Evolutionary conservation across 169 alveolate species (phyloP), one percentile per base, ranked within the genome.

Genomic region (Theileria luwenshuni): DNA sequence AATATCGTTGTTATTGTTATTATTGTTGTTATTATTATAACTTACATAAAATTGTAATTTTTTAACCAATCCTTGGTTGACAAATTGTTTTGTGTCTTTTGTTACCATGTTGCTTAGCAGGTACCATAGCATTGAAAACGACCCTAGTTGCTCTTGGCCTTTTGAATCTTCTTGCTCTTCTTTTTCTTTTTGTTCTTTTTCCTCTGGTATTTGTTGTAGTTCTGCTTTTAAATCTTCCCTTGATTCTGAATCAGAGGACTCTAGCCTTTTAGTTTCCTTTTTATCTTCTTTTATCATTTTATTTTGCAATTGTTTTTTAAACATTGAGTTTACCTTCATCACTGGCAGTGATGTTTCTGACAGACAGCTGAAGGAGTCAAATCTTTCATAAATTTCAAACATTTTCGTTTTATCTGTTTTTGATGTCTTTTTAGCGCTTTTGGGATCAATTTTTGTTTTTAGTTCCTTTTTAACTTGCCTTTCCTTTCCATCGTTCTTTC

Each of bases 51-150:
- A 23, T 33, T 13, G 38, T 51, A 63, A 28, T 51, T 54, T 63
- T 10, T 30, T 0, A 19, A 23, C 49, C 0, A 28, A 28, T 19
- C 85, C 85, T 3, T 63, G 15, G 49, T 67, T 48, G 3, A 76
- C 58, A 15, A 54, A 76, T 52, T 67, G 79, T 8, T 74, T 58
- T 2, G 85, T 76, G 17, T 15, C 49, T 27, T 33, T 28, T 27
- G 85, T 76, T 19, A 76, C 25, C 60, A 69, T 51, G 42, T 73
- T 76, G 61, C 85, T 76, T 58, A 76, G 73, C 47, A 74, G 56
- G 58, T 76, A 76, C 85, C 85, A 76, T 25, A 76, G 48, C 10
- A 56, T 51, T 17, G 85, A 76, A 30, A 76, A 76, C 13, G 59
- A n/a, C 32, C 72, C 69, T 54, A 76, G 52, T 49, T 67, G 30